Evolutionary conservation across 257 asterid species (phyloP), one percentile per base, ranked within the genome.

Genomic region (Petunia secreta): DNA sequence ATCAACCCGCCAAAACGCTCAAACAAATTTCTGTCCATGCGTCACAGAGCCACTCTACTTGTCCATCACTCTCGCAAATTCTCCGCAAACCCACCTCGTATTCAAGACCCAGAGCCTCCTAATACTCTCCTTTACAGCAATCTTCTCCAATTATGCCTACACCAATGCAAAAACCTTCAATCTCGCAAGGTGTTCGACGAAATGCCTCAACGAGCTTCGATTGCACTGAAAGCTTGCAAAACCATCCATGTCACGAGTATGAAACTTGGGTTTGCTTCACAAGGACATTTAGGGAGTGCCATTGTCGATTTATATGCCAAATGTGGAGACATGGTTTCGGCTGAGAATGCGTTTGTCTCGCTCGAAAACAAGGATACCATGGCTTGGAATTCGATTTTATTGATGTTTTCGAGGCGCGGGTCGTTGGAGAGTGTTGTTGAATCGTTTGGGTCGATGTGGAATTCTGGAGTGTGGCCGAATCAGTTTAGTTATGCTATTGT

Each of bases 281-380:
- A 85, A 59, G 90, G 94, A 60, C 78, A 78, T 52, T 79, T 95
- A 66, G 97, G 89, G 78, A 88, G 83, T 87, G 89, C 93, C 79
- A 89, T 95, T 81, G 89, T 93, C 80, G 99, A 95, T 83, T 91
- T 95, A 75, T 95, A 95, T 60, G 90, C 96, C 83, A 95, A 93
- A 85, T 91, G 97, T 36, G 97, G 98, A 54, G 85, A 88, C 76
- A 44, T 82, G 77, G 90, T 79, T 69, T 91, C 86, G 52, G 92
- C 97, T 4, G 86, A 83, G 68, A 87, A 87, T 82, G 83, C 89
- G 1, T 92, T 95, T 82, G 67, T 48, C 7, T 78, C 37, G 67
- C 95, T 95, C 41, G 87, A 81, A 82, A 83, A 65, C 63, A 89
- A 83, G 86, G 92, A 92, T 87, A 85, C 80, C 14, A 80, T 85